These are phyloP conservation scores for Loxodes magnus DNA, from an alignment of 73 alveolate species.

Conservation along the genomic window DNA sequence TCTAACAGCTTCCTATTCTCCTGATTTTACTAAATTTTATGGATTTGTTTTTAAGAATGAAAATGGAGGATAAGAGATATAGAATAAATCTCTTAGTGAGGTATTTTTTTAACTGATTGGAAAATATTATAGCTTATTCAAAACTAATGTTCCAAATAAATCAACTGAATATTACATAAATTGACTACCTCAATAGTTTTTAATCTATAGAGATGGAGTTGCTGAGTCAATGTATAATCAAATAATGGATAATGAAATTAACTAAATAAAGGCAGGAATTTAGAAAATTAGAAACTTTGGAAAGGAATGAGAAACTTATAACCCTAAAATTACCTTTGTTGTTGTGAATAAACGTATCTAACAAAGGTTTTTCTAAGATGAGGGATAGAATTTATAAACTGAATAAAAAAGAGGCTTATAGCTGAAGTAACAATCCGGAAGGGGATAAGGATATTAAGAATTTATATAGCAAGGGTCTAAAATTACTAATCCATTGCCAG, in stretches of 20 bases:
- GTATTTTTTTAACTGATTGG: too few species aligned
- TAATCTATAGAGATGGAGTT: slow-evolving; percentile 71
- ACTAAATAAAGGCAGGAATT: slow-evolving; percentile 32
- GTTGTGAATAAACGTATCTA: slow-evolving; percentile 43
- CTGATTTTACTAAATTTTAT: slow-evolving; percentile 22
- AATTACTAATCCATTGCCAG: slow-evolving; percentile 44
- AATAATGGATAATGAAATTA: slow-evolving; percentile 25
- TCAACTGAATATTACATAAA: slow-evolving; percentile 16
- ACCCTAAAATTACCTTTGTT: slow-evolving; percentile 38
- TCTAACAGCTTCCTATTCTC: slow-evolving; percentile 23
- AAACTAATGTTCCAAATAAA: slow-evolving; percentile 3
- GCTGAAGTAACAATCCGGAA: too few species aligned
- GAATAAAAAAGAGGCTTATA: too few species aligned
- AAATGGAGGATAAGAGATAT: slow-evolving; percentile 20
- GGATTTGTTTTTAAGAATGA: slow-evolving; percentile 15
- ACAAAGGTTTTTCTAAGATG: slow-evolving; percentile 42
- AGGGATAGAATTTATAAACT: too few species aligned
- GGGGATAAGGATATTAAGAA: too few species aligned
- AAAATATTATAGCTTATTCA: slow-evolving; percentile 6
- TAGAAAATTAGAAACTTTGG: slow-evolving; percentile 13
- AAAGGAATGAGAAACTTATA: slow-evolving; percentile 5
- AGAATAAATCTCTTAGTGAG: too few species aligned
- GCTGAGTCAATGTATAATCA: slow-evolving; percentile 16
- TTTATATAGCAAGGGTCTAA: slow-evolving; percentile 19
- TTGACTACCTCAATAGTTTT: slow-evolving; percentile 32